Base-by-base conservation (phyloP, 768 basidiomycete species). In the Polyporus arcularius region DNA sequence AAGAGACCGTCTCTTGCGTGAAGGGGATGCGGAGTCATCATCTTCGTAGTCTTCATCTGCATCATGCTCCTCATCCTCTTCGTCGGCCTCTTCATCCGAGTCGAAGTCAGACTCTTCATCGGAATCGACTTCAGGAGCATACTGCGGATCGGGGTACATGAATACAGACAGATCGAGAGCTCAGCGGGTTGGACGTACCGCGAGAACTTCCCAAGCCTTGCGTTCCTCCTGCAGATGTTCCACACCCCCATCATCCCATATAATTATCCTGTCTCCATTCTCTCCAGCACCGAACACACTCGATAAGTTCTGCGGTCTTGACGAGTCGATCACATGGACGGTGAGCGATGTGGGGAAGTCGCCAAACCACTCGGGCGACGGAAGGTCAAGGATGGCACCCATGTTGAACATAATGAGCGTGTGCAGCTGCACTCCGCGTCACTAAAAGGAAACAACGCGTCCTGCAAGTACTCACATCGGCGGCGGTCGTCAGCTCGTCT, bases 241-340 rank as follows among this genome's bases (percentile, higher is more conserved):
- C 2, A 86, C 88, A 16, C 85, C 87, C 4, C 93, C 94, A 68
- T 96, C 95, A 64, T 95, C 94, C 97, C 97, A 99, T 0, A 98
- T 81, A 32, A 96, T 78, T 18, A 98, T 85, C 53, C 89, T 79
- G 63, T 90, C 86, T 12, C 82, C 83, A 53, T 83, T 83, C 65
- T 85, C 81, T 28, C 86, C 86, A 45, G 79, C 81, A 51, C 83
- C 85, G 72, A 96, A 98, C 21, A 98, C 76, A 76, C 88, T 97
- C 45, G 86, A 80, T 68, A 98, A 78, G 74, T 95, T 94, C 70
- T 91, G 86, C 16, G 97, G 97, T 53, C 97, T 84, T 18, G 88
- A 85, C 3, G 96, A 94, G 75, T 99, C 97, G 75, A 99, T 92
- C 67, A 98, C 87, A 77, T 99, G 97, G 43, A 98, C 82, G 2